Percentiles rank a stretch among this genome's conserved stretches.
Evolutionary conservation across 2,329 filamentous ascomycete species (phyloP).

Genomic region (Aspergillus puulaauensis): DNA sequence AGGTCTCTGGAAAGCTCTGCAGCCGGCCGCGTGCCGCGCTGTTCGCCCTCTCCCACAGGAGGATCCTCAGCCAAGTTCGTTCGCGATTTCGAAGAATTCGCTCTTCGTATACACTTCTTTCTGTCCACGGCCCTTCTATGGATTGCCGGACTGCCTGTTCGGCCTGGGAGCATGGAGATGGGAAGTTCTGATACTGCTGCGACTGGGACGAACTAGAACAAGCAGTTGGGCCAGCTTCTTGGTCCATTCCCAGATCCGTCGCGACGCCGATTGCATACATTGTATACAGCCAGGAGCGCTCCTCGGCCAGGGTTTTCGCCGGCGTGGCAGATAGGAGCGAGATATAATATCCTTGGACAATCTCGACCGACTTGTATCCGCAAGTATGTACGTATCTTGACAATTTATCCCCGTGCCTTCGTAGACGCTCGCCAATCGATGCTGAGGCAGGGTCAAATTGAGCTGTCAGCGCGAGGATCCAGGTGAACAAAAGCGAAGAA

Average conservation of each 20-base stretch:
- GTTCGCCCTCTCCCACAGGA: constrained; percentile 32
- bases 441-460: constrained; percentile 27
- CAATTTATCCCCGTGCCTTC: constrained; percentile 29
- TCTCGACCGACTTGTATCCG: constrained; percentile 31
- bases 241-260: constrained; percentile 27
- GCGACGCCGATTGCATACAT: constrained; percentile 30
- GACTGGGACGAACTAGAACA: background rate
- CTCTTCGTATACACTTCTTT: background rate
- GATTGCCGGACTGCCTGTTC: background rate
- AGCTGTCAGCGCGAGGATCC: constrained; percentile 31
- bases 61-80: constrained; percentile 31
- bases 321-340: constrained; percentile 28
- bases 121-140: background rate
- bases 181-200: background rate
- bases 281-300: constrained; percentile 31
- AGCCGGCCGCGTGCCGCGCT: constrained; percentile 28
- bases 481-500: constrained; percentile 31
- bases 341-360: constrained; percentile 34
- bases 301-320: constrained; percentile 25
- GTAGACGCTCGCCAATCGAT: constrained; percentile 24
- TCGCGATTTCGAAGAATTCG: constrained; percentile 24
- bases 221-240: constrained; percentile 1
- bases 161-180: background rate
- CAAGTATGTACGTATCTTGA: constrained; percentile 28
- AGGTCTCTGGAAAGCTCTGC: constrained; percentile 29